Evolutionary conservation across 345 rosid species (phyloP).

Genomic region (Citrus glauca): DNA sequence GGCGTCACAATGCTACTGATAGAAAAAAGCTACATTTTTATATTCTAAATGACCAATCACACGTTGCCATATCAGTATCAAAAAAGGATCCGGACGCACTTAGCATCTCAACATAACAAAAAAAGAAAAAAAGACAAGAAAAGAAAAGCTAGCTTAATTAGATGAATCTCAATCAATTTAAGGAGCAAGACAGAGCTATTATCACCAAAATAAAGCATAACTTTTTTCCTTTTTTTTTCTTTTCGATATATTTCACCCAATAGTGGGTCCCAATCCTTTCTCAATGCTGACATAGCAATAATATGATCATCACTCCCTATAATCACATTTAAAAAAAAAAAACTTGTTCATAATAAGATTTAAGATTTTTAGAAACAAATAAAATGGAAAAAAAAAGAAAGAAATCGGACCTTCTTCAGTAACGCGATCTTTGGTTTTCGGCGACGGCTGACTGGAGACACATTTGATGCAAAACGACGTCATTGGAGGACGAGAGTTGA

Average conservation of each 20-base stretch:
- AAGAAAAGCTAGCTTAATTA: not conserved
- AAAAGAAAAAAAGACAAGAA: not conserved
- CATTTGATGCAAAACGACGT: conserved; percentile 25
- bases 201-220: not conserved
- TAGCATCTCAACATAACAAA: not conserved
- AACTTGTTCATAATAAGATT: too few species aligned
- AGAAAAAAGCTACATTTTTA: not conserved
- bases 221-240: not conserved
- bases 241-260: not conserved
- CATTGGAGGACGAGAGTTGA: conserved; percentile 8
- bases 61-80: not conserved
- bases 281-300: conserved; percentile 6
- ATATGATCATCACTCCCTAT: not conserved
- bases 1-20: not conserved
- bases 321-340: not conserved
- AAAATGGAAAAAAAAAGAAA: not conserved
- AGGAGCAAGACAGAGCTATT: not conserved
- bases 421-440: conserved; percentile 24
- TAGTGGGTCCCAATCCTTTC: conserved; percentile 5
- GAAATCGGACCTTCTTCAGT: conserved; percentile 34
- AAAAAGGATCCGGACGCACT: not conserved
- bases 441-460: conserved; percentile 35
- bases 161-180: conserved; percentile 4
- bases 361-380: not conserved
- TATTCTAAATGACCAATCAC: not conserved